Base-by-base conservation (phyloP, 495 filamentous ascomycete species). In the Elasticomyces elasticus region DNA sequence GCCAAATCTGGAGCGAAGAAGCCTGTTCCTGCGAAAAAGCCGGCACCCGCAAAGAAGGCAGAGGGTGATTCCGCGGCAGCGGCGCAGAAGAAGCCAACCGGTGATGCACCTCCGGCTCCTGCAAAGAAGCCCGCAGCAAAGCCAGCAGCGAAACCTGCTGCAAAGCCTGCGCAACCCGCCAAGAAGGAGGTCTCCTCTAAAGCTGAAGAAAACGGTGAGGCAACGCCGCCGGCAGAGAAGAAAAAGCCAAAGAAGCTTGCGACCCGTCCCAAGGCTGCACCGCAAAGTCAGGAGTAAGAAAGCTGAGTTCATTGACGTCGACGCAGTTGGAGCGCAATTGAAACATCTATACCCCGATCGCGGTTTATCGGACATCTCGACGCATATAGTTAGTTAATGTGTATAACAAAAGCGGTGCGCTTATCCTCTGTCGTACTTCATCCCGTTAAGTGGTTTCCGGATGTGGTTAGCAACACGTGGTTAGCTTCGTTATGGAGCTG, bases 291-390 rank as follows among this genome's bases (percentile, higher is more conserved):
- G 35, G 2, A 40, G 35, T 12, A 5, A n/a, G 3, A 40, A 5
- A 40, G 35, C 4, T 40, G 12, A 40, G 35, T 4, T 12, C 13
- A 40, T 46, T 62, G 30, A 75, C 74, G 53, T 35, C 65, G 3
- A 38, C 74, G 12, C 59, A 65, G 26, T 65, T 75, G 15, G 72
- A 74, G 54, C 74, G 71, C 27, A 64, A 74, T 55, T 75, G 68
- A 57, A 69, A 67, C 22, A 66, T 62, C 12, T 62, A 61, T 27
- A 71, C 68, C 46, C 26, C 22, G 10, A 67, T 64, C 23, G 64
- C 69, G 40, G 40, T 20, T 11, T 44, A 44, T 44, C n/a, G n/a
- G n/a, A n/a, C n/a, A n/a, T n/a, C n/a, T n/a, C n/a, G n/a, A n/a
- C n/a, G n/a, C n/a, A n/a, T n/a, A n/a, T n/a, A n/a, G n/a, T n/a